phyloP scores from a whole-genome alignment of 1,139 yeast species.

The Suhomyces bribrorum region DNA sequence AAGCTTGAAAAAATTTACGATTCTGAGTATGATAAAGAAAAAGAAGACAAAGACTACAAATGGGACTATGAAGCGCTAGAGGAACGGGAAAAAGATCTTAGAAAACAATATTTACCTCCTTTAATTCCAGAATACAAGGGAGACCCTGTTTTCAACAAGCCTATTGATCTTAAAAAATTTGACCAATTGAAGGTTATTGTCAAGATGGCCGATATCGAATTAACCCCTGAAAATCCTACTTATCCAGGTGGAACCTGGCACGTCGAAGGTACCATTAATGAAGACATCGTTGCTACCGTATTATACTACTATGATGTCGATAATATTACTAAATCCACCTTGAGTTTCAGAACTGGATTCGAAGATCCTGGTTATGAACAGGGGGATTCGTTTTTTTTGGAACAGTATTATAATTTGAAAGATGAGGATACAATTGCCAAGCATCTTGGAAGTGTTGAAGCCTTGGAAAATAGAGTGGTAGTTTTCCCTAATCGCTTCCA shows the following conservation, averaged over 20 bases:
- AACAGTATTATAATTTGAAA: conserved; percentile 21
- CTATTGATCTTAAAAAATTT: conserved; percentile 22
- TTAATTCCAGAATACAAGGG: no score
- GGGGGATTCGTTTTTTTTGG: conserved; percentile 28
- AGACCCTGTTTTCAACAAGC: no score
- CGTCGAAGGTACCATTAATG: conserved; percentile 45
- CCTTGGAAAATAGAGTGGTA: conserved; percentile 30
- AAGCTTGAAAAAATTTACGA: no score
- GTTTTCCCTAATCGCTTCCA: conserved; percentile 44
- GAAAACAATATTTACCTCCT: no score
- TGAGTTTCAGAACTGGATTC: conserved; percentile 33
- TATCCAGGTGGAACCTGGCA: conserved; percentile 51
- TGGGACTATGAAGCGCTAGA: no score
- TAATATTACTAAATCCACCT: conserved; percentile 38
- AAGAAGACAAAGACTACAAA: no score
- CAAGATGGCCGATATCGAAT: conserved; percentile 43
- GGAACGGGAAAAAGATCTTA: no score
- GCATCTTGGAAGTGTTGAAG: conserved; percentile 31
- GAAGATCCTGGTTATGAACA: conserved; percentile 43
- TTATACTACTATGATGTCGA: conserved; percentile 46
- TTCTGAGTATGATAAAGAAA: no score
- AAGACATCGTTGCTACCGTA: conserved; percentile 45
- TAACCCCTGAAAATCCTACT: conserved; percentile 42
- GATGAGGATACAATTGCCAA: no score
- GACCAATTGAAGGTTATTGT: conserved; percentile 38